Evolutionary conservation across 805 yeast species (phyloP).

Genomic region (Kuraishia borneana): DNA sequence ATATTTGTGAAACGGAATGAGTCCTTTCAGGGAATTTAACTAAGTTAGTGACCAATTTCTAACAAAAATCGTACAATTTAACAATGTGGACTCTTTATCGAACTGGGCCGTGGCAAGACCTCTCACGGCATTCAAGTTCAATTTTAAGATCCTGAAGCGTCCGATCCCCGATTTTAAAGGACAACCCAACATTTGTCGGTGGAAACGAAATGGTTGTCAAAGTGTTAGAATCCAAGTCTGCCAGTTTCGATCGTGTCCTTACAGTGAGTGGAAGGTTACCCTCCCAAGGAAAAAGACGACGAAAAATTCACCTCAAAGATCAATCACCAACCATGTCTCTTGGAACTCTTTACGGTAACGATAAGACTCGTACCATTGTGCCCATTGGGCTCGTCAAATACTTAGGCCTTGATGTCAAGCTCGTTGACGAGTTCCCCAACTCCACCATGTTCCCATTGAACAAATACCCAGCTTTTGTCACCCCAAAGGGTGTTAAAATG

Average conservation of each 20-base stretch:
- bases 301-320: too few species aligned
- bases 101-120: constrained; percentile 8
- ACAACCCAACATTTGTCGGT: too few species aligned
- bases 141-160: too few species aligned
- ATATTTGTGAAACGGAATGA: constrained; percentile 1
- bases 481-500: constrained; percentile 63
- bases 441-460: constrained; percentile 48
- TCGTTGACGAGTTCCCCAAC: constrained; percentile 27
- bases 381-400: constrained; percentile 34
- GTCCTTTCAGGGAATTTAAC: constrained; percentile 1
- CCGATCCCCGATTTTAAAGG: too few species aligned
- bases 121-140: background rate
- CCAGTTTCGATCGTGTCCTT: too few species aligned
- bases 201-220: too few species aligned
- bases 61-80: constrained; percentile 9
- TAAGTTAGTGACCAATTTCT: background rate
- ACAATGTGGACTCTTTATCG: constrained; percentile 8
- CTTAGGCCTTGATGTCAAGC: constrained; percentile 47
- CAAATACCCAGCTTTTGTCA: constrained; percentile 59
- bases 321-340: constrained; percentile 21
- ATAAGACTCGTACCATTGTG: constrained; percentile 17
- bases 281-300: too few species aligned
- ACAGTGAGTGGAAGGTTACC: too few species aligned
- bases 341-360: constrained; percentile 22
- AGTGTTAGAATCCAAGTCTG: too few species aligned